Evolutionary conservation across 1,284 basidiomycete species (phyloP), one percentile per base, ranked within the genome.

Genomic region (Apiotrichum sp.): DNA sequence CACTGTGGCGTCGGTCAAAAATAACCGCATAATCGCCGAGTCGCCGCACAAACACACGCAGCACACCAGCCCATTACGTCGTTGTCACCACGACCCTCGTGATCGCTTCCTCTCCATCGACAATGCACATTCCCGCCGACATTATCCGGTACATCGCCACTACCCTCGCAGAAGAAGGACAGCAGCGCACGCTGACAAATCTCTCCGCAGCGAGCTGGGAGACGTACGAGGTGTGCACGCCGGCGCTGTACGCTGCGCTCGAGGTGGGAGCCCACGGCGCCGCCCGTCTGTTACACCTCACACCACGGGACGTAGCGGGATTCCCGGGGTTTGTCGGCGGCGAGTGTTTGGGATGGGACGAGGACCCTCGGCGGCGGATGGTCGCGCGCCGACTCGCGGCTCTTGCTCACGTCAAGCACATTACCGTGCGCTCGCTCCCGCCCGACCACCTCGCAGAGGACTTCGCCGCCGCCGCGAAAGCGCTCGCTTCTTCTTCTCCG

Each of bases 71-170:
- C 3, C 22, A 14, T 10, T 33, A 29, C 14, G 3, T 14, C 22
- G 6, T 10, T 34, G 9, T 38, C 36, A 9, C 22, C 22, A 22
- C 22, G 22, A 22, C 22, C 22, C 22, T 22, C 22, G 22, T 22
- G 22, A 22, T 22, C 22, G 22, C 22, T 22, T 22, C 22, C 22
- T 22, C 22, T 41, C 9, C n/a, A 31, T 7, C 16, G 32, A 13
- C 10, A 3, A 38, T 29, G n/a, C 39, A 49, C 11, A 10, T 49
- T 11, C 47, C 47, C 13, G 47, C 47, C 3, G 67, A 69, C 44
- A 58, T 69, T 29, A 45, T 63, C 22, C 61, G 58, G 31, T 58
- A 61, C 5, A 62, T 69, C 14, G 63, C 62, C 16, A 33, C 51
- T 8, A 31, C 55, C 38, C 63, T 69, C 42, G 40, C 41, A 9